Evolutionary conservation across 2,329 filamentous ascomycete species (phyloP).

Genomic region (Xylariaceae sp.): DNA sequence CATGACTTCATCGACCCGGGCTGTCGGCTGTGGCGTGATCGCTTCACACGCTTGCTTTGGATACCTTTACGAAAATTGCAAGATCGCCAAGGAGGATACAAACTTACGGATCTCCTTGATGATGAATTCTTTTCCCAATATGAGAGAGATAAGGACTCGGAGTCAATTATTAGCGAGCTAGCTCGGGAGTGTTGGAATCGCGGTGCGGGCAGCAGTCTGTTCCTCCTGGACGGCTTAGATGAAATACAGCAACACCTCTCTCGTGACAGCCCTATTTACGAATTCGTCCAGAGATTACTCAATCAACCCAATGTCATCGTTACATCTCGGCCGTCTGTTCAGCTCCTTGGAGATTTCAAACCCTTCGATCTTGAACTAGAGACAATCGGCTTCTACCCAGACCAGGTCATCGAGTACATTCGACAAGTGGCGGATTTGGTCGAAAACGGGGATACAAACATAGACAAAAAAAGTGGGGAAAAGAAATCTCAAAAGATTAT

Average conservation of each 20-base stretch:
- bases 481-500: not conserved
- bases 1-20: not conserved
- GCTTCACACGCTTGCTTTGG: slow-evolving; percentile 6
- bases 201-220: not conserved
- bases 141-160: not conserved
- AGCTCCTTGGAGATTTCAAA: not conserved
- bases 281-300: not conserved
- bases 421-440: not conserved
- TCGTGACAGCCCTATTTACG: not conserved
- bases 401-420: not conserved
- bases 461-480: not conserved
- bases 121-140: not conserved
- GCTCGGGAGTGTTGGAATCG: not conserved
- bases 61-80: slow-evolving; percentile 5
- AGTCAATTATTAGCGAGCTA: not conserved
- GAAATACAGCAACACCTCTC: not conserved
- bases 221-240: slow-evolving; percentile 3
- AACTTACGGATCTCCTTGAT: not conserved
- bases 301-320: slow-evolving; percentile 1
- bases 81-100: not conserved
- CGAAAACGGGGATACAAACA: not conserved
- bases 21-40: not conserved
- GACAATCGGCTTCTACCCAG: slow-evolving; percentile 2
- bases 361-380: not conserved
- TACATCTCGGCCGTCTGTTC: not conserved